Evolutionary conservation across 495 filamentous ascomycete species (phyloP), one percentile per base, ranked within the genome.

Genomic region (Xylaria venustula): DNA sequence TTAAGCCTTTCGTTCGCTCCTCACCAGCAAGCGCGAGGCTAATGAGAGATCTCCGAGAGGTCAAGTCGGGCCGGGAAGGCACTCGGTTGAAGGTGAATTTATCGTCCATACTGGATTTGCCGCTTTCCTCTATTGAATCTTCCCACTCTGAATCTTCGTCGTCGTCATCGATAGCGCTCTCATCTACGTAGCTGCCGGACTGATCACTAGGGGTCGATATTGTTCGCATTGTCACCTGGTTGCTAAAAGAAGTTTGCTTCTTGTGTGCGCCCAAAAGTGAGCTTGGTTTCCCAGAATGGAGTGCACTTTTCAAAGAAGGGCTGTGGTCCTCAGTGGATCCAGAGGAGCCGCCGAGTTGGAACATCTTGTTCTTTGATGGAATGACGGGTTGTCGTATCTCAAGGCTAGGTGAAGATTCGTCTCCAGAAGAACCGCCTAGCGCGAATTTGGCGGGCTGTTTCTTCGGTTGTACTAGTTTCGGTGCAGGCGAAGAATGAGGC

Each of bases 81-180:
- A 98, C 92, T 7, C 94, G 87, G 69, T 91, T 85, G 81, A 98
- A 98, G 64, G 90, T 78, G 54, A 85, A 78, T 60, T 85, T 86
- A 19, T 94, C 91, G 55, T 93, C 89, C 23, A 90, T 80, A 67
- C 88, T 93, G 0, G 91, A 90, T 54, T 85, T 87, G 22, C 86
- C 91, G 66, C 87, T 95, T 60, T 95, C 90, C 32, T 92, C 92
- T n/a, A 88, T 84, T 7, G 92, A 94, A 64, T 97, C 93, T 70
- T 96, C 92, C 91, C 92, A 96, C 57, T 94, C 90, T 2, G 81
- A 91, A 25, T 88, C 89, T 47, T 92, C 90, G 44, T 95, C 93
- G 42, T 92, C 90, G 52, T 96, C 92, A 56, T 95, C 91, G 47
- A 92, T 92, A 23, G 90, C 90, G 64, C 89, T 90, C 71, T 94